Conservation (phyloP, 1,284 basidiomycete species). For the Stereum hirsutum region DNA sequence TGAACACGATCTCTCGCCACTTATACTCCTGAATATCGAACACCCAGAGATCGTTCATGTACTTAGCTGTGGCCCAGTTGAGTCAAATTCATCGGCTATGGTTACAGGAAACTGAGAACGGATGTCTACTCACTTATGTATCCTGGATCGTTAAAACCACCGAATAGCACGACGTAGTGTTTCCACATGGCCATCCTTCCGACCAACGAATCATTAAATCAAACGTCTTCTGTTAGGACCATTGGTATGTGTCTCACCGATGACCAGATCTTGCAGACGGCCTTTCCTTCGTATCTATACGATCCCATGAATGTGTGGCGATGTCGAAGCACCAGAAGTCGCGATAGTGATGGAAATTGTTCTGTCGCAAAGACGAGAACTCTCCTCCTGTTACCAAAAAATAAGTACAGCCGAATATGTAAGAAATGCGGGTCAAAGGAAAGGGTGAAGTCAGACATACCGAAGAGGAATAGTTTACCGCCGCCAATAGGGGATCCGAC, state of each 20-base stretch:
- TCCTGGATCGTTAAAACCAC: slow-evolving; percentile 83
- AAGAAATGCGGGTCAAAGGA: no score
- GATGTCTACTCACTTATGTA: slow-evolving; percentile 46
- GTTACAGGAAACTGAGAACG: background rate
- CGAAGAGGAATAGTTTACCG: slow-evolving; percentile 81
- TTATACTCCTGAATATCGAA: slow-evolving; percentile 86
- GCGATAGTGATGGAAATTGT: slow-evolving; percentile 85
- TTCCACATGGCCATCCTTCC: slow-evolving; percentile 87
- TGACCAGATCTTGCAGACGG: slow-evolving; percentile 84
- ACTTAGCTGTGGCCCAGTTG: slow-evolving; percentile 54
- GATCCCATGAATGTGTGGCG: slow-evolving; percentile 73
- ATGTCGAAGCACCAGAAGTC: slow-evolving; percentile 83
- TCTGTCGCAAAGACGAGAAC: slow-evolving; percentile 82
- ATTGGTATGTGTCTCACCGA: slow-evolving; percentile 34
- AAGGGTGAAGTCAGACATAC: slow-evolving; percentile 25
- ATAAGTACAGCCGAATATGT: background rate
- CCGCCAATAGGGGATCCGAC: slow-evolving; percentile 66
- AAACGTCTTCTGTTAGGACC: no score
- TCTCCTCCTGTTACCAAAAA: slow-evolving; percentile 53
- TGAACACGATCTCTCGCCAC: slow-evolving; percentile 78
- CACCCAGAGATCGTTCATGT: slow-evolving; percentile 83
- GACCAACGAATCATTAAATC: no score
- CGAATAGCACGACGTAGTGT: slow-evolving; percentile 79
- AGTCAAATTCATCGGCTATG: background rate
- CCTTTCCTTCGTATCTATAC: slow-evolving; percentile 78